phyloP scores from a whole-genome alignment of 441 rosid species.

The Aquilaria agallochum region DNA sequence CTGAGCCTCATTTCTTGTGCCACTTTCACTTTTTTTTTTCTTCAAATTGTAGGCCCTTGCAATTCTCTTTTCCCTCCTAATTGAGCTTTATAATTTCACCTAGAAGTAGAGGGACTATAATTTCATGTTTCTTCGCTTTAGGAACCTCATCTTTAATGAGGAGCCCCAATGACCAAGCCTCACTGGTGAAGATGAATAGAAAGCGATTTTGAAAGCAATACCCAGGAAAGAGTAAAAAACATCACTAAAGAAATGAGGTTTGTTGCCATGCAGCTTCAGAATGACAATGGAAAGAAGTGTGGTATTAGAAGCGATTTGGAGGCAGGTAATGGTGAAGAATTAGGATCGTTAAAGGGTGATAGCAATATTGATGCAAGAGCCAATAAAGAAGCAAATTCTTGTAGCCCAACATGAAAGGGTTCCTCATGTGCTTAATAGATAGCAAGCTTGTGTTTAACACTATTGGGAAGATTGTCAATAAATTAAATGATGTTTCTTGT shows the following conservation, averaged over 20 bases:
- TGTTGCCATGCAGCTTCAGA: conserved; percentile 89
- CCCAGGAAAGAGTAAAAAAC: conserved; percentile 78
- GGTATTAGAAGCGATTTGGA: conserved; percentile 16
- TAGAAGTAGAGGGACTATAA: neutral
- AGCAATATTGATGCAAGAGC: conserved; percentile 8
- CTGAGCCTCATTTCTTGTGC: neutral
- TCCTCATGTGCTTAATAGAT: conserved; percentile 72
- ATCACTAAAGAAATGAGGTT: conserved; percentile 93
- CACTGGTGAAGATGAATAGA: conserved; percentile 46
- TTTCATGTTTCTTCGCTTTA: conserved; percentile 18
- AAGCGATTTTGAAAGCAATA: conserved; percentile 59
- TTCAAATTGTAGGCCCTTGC: neutral
- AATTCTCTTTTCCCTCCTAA: conserved; percentile 14
- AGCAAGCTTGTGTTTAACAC: conserved; percentile 77
- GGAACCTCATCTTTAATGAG: neutral
- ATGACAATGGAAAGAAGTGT: conserved; percentile 53
- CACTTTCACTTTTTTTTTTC: neutral
- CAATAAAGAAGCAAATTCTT: conserved; percentile 27
- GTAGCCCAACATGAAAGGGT: conserved; percentile 69
- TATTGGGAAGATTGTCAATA: conserved; percentile 68
- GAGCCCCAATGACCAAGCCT: conserved; percentile 8
- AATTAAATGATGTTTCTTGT: conserved; percentile 83
- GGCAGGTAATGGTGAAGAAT: conserved; percentile 9
- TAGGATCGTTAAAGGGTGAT: conserved; percentile 10
- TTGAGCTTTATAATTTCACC: conserved; percentile 8